These are phyloP conservation scores for Pichia sp. DNA, from an alignment of 1,139 yeast species.

Conservation along the genomic window DNA sequence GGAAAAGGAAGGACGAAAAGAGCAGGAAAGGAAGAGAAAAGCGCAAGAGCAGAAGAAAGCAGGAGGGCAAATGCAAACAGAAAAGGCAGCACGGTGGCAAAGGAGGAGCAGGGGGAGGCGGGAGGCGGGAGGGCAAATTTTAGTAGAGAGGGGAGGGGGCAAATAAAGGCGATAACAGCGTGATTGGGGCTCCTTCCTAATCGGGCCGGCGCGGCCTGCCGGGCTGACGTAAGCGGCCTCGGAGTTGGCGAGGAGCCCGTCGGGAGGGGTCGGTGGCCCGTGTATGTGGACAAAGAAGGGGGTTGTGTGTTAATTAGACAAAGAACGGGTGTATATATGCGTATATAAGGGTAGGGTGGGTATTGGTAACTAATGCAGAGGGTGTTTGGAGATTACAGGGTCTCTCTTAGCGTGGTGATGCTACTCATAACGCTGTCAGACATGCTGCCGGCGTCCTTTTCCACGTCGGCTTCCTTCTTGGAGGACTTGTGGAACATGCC, in stretches of 20 bases:
- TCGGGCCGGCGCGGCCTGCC: conserved; percentile 2
- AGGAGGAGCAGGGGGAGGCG: conserved; percentile 1
- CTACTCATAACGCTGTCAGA: conserved; percentile 19
- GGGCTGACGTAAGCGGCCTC: no score
- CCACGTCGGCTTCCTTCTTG: conserved; percentile 6
- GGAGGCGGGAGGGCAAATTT: conserved; percentile 7
- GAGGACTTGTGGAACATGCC: background rate
- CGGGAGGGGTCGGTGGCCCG: no score
- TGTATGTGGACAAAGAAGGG: no score
- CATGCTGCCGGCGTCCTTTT: conserved; percentile 10
- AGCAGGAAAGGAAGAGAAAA: background rate
- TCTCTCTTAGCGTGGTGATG: conserved; percentile 18
- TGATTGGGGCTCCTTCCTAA: background rate
- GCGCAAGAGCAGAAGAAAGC: background rate
- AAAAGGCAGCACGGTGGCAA: background rate
- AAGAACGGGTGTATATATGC: background rate
- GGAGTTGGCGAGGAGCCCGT: no score
- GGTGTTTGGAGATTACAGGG: no score
- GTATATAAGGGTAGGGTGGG: no score
- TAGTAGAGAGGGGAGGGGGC: no score
- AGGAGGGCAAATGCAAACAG: background rate
- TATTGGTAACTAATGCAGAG: no score
- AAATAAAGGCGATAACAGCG: background rate
- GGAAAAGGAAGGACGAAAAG: background rate
- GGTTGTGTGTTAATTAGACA: no score